These are phyloP conservation scores for Sporobolomyces pararoseus DNA, from an alignment of 768 basidiomycete species.

Conservation along the genomic window DNA sequence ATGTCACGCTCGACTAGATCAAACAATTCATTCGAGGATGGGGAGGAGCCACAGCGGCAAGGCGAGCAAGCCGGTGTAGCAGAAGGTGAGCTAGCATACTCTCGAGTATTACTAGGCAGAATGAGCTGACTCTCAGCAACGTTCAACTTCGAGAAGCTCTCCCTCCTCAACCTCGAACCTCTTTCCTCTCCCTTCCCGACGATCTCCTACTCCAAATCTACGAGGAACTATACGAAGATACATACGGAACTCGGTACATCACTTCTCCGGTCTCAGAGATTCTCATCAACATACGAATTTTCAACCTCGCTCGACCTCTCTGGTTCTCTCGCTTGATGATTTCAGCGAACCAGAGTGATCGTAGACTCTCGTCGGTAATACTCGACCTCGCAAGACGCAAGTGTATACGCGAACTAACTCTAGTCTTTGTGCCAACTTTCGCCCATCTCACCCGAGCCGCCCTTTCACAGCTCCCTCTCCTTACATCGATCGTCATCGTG, in stretches of 20 bases:
- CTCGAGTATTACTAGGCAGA: too few relatives aligned
- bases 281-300: background rate
- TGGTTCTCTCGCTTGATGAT: background rate
- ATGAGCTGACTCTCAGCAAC: too few relatives aligned
- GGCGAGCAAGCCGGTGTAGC: too few relatives aligned
- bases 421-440: background rate
- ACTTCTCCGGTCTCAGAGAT: background rate
- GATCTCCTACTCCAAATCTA: background rate
- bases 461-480: background rate
- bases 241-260: too few relatives aligned
- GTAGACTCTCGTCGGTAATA: background rate
- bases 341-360: background rate
- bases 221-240: background rate
- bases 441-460: background rate
- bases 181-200: background rate
- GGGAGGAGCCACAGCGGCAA: too few relatives aligned
- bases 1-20: too few relatives aligned
- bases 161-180: background rate
- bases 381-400: background rate
- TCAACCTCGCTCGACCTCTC: background rate
- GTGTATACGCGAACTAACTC: background rate
- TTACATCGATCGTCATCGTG: too few relatives aligned
- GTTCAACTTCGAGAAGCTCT: too few relatives aligned
- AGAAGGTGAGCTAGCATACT: too few relatives aligned
- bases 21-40: too few relatives aligned